Base-by-base conservation (phyloP, 176 grass and related monocot species). In the Lolium multiflorum region DNA sequence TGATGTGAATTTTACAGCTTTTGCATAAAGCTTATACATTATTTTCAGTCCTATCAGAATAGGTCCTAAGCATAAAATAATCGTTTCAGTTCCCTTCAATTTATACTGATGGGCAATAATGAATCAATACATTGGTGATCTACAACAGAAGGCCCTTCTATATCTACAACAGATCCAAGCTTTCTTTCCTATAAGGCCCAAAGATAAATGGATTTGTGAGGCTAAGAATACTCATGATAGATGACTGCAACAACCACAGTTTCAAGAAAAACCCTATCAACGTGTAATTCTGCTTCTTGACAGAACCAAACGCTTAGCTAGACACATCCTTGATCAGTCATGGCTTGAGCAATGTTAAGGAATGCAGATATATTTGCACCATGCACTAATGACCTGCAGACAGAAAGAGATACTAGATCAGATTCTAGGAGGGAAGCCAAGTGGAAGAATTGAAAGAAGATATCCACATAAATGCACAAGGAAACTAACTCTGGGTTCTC, bases 251-350 rank as follows among this genome's bases (percentile, higher is more conserved):
- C 56, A 75, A 63, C 3, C 15, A 73, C 67, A 12, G 22, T 43
- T 72, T 46, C 2, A 65, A 41, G 15, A 0, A 4, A 43, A 37
- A 5, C 16, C 67, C 52, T 31, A 77, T 37, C 18, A 76, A 43
- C 12, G 7, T 54, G 9, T 3, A 81, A 52, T 82, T 38, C 59
- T 37, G 51, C 76, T 84, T 73, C 76, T 88, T 77, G 77, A 65
- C 76, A 54, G 43, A 90, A 76, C 22, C 11, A 48, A 71, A 65
- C 11, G 6, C 79, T 25, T 52, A 84, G 74, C 61, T 93, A 99
- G 16, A 94, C 92, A 83, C 94, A 99, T 78, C 97, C 94, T 92
- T 99, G 97, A 81, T 99, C 97, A 47, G 89, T 92, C 97, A 99
- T 99, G 26, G 97, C 97, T 87, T 99, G 94, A 3, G 89, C 94